phyloP scores from a whole-genome alignment of 768 basidiomycete species.

The Collybia sp. region DNA sequence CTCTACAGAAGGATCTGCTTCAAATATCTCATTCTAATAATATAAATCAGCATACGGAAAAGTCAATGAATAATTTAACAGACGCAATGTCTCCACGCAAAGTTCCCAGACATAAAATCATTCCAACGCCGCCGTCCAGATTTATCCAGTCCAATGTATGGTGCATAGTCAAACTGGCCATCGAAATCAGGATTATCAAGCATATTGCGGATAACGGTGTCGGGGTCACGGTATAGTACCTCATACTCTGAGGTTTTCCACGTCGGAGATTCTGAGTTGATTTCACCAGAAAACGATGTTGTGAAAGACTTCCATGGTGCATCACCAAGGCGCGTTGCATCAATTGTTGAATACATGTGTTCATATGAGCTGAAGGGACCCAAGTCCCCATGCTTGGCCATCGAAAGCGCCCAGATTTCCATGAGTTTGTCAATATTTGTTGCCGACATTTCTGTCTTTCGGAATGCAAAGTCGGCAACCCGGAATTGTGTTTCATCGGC shows the following conservation, averaged over 20 bases:
- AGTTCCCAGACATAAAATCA: conserved; percentile 31
- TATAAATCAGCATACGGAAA: background rate
- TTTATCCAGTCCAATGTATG: conserved; percentile 15
- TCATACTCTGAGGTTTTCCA: conserved; percentile 17
- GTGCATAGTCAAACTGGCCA: conserved; percentile 17
- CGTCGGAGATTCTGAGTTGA: conserved; percentile 7
- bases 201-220: conserved; percentile 13
- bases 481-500: background rate
- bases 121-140: conserved; percentile 12
- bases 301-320: background rate
- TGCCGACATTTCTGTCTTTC: conserved; percentile 10
- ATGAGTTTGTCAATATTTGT: conserved; percentile 9
- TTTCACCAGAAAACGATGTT: background rate
- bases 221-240: conserved; percentile 18
- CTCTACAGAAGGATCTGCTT: conserved; percentile 11
- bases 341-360: conserved; percentile 20
- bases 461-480: conserved; percentile 10
- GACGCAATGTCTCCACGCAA: conserved; percentile 19
- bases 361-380: conserved; percentile 12
- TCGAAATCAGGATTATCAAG: conserved; percentile 24
- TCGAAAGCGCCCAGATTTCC: conserved; percentile 10
- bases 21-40: background rate
- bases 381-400: conserved; percentile 8
- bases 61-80: background rate
- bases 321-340: conserved; percentile 15